Conservation (phyloP, 2,329 filamentous ascomycete genomes). For the Pseudogymnoascus sp. region DNA sequence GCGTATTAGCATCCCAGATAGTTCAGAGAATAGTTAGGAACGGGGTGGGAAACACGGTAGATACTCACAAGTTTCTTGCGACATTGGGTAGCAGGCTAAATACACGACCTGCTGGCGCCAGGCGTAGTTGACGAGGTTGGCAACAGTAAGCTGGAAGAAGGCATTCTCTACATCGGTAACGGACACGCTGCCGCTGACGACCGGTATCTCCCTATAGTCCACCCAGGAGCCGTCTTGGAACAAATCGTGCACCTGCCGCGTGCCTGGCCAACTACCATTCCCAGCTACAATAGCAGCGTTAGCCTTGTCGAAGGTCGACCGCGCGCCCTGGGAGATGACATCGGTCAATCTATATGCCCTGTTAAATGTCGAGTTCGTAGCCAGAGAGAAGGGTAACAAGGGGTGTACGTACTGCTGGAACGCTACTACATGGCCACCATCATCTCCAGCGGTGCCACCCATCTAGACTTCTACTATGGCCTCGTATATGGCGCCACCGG, state of each 20-base stretch:
- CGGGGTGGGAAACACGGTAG: background rate
- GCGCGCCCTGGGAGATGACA: background rate
- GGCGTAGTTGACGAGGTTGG: background rate
- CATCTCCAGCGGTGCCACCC: background rate
- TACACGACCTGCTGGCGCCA: background rate
- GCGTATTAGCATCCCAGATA: background rate
- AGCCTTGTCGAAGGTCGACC: background rate
- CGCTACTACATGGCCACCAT: background rate
- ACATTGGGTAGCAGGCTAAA: background rate
- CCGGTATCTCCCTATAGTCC: background rate
- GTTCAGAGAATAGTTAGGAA: background rate
- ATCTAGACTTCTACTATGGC: background rate
- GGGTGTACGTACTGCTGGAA: background rate
- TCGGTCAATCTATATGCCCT: background rate
- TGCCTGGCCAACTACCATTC: background rate
- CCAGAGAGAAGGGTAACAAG: background rate
- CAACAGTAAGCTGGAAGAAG: background rate
- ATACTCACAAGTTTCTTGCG: background rate
- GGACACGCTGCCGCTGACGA: background rate
- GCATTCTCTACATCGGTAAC: background rate
- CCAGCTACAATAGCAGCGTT: background rate
- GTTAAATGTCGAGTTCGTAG: background rate
- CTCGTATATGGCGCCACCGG: background rate
- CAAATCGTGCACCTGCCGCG: background rate
- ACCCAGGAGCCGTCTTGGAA: background rate